Evolutionary conservation across 768 basidiomycete species (phyloP).

Genomic region (Agrocybe chaxingu): DNA sequence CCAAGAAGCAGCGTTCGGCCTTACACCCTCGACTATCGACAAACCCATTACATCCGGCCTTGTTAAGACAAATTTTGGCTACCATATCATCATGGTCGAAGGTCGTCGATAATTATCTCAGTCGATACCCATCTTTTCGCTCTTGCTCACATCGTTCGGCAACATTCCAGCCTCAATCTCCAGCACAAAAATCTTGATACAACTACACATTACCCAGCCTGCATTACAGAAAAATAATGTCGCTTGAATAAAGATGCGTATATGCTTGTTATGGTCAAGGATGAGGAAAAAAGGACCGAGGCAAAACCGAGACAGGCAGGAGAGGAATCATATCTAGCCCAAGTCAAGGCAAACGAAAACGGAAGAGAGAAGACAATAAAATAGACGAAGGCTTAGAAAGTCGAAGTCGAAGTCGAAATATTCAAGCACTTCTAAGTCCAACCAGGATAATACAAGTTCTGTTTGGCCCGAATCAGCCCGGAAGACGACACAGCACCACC

Average conservation of each 20-base stretch:
- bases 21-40: slow-evolving; percentile 77
- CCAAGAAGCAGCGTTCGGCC: slow-evolving; percentile 85
- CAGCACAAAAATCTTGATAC: neutral
- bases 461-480: neutral
- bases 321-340: neutral
- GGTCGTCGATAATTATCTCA: slow-evolving; percentile 54
- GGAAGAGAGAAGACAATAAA: neutral
- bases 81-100: slow-evolving; percentile 92
- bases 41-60: slow-evolving; percentile 70
- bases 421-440: neutral
- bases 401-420: neutral
- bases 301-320: neutral
- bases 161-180: neutral
- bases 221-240: neutral
- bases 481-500: too few species aligned
- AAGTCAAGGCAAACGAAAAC: neutral
- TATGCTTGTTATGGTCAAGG: neutral
- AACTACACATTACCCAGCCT: slow-evolving; percentile 7
- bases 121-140: neutral
- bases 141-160: neutral
- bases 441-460: neutral
- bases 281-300: neutral
- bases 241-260: slow-evolving; percentile 4
- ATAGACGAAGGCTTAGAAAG: neutral
- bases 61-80: slow-evolving; percentile 82